These are phyloP conservation scores for Dactylellina cionopaga DNA, from an alignment of 2,329 filamentous ascomycete species.

Conservation along the genomic window DNA sequence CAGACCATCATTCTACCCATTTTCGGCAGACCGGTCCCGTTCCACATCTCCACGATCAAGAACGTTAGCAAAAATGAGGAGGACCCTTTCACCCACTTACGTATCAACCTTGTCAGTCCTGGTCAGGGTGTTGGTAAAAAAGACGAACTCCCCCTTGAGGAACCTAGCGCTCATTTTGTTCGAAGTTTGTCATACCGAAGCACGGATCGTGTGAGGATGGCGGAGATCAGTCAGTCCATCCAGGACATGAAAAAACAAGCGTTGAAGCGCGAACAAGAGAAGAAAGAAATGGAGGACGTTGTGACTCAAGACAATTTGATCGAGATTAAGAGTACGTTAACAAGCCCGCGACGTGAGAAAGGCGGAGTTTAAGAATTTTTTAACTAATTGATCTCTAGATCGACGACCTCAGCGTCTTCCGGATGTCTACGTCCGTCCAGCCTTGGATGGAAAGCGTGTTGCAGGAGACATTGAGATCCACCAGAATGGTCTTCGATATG, in stretches of 20 bases:
- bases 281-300: conserved; percentile 99
- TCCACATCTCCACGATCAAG: conserved; percentile 98
- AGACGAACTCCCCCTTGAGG: conserved; percentile 91
- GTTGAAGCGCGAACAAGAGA: conserved; percentile 92
- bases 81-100: conserved; percentile 89
- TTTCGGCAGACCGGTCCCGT: conserved; percentile 96
- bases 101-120: conserved; percentile 96
- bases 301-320: conserved; percentile 98
- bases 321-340: conserved; percentile 77
- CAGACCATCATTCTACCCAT: conserved; percentile 91
- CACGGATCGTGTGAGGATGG: conserved; percentile 85
- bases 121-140: conserved; percentile 97
- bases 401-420: conserved; percentile 89
- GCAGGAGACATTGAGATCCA: conserved; percentile 97
- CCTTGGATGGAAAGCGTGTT: conserved; percentile 95
- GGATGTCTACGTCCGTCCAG: conserved; percentile 93
- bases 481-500: conserved; percentile 97
- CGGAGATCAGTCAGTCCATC: conserved; percentile 90
- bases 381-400: conserved; percentile 58
- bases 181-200: conserved; percentile 95
- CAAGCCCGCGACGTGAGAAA: too few relatives aligned
- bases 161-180: conserved; percentile 93
- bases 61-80: conserved; percentile 98
- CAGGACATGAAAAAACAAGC: conserved; percentile 95
- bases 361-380: conserved; percentile 42